A percentile compares a stretch with the other conserved stretches of the same genome.
Conservation (phyloP, 2,329 filamentous ascomycete species). For the Xylariales sp. region DNA sequence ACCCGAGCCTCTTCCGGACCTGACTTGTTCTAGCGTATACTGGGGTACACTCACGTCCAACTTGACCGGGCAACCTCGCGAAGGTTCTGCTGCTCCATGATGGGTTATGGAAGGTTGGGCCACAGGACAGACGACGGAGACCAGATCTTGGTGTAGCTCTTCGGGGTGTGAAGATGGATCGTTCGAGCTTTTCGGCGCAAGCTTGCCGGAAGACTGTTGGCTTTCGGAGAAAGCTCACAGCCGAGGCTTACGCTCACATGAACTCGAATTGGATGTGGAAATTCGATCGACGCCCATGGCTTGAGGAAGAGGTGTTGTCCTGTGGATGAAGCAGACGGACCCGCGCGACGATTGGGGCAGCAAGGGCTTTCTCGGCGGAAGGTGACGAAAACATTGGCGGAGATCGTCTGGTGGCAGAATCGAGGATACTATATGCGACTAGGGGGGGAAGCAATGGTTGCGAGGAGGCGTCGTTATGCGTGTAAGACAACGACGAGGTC, state of each 20-base stretch:
- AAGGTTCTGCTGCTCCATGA: constrained; percentile 16
- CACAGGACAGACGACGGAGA: too few relatives aligned
- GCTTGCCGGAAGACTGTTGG: constrained; percentile 11
- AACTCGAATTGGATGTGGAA: constrained; percentile 20
- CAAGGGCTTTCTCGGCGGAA: constrained; percentile 19
- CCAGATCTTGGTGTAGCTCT: too few relatives aligned
- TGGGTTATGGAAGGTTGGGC: not conserved
- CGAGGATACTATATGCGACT: not conserved
- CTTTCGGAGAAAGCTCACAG: constrained; percentile 23
- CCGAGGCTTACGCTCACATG: constrained; percentile 26
- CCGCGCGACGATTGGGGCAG: constrained; percentile 19
- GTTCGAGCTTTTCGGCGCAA: not conserved
- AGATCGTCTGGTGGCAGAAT: constrained; percentile 14
- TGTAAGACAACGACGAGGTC: constrained; percentile 3
- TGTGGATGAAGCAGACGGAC: constrained; percentile 14
- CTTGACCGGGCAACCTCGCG: constrained; percentile 21
- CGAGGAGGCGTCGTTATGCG: constrained; percentile 7
- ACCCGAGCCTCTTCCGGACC: too few relatives aligned
- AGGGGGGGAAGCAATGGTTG: not conserved
- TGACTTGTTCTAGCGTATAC: too few relatives aligned
- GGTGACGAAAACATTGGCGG: constrained; percentile 26
- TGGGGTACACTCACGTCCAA: constrained; percentile 27
- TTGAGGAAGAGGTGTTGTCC: constrained; percentile 14
- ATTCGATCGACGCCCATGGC: constrained; percentile 28
- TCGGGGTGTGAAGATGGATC: too few relatives aligned